These are phyloP conservation scores for Didymella arachidicola DNA, from an alignment of 2,329 filamentous ascomycete species.

Conservation along the genomic window DNA sequence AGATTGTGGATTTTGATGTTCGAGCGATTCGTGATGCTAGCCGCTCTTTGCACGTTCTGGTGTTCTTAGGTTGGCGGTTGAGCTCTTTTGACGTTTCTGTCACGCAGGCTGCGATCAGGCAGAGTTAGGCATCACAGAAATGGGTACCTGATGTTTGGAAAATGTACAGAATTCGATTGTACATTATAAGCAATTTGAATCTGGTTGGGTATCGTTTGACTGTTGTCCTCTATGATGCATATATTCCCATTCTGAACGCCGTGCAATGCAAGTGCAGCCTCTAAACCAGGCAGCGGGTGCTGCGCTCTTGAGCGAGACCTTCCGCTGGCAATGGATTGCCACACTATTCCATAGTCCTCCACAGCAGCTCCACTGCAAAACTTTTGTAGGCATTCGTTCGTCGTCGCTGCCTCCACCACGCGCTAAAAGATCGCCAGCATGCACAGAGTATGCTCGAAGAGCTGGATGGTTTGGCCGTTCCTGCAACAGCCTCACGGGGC, in stretches of 20 bases:
- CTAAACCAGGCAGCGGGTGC: constrained; percentile 8
- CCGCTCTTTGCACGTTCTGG: constrained; percentile 17
- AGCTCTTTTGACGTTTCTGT: constrained; percentile 29
- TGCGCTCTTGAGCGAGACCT: neutral
- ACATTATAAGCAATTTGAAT: constrained; percentile 25
- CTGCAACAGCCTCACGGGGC: constrained; percentile 16
- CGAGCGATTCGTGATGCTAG: constrained; percentile 19
- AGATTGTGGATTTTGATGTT: neutral
- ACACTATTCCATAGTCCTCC: neutral
- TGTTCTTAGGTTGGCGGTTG: constrained; percentile 37
- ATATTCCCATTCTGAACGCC: constrained; percentile 39
- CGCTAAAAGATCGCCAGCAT: neutral
- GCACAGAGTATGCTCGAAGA: neutral
- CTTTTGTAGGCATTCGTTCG: neutral
- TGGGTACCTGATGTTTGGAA: constrained; percentile 24
- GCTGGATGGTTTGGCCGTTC: neutral
- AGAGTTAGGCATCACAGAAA: constrained; percentile 42
- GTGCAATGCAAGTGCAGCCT: constrained; percentile 38
- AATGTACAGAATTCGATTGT: constrained; percentile 4
- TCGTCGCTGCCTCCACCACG: neutral
- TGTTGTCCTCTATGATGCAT: constrained; percentile 37
- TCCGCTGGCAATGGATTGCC: neutral
- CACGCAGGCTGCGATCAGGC: constrained; percentile 47
- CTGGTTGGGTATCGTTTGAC: constrained; percentile 44
- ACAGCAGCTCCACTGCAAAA: neutral